Evolutionary conservation across 164 flowering plant species (phyloP), one percentile per base, ranked within the genome.

Genomic region (Magnolia changhungtana): DNA sequence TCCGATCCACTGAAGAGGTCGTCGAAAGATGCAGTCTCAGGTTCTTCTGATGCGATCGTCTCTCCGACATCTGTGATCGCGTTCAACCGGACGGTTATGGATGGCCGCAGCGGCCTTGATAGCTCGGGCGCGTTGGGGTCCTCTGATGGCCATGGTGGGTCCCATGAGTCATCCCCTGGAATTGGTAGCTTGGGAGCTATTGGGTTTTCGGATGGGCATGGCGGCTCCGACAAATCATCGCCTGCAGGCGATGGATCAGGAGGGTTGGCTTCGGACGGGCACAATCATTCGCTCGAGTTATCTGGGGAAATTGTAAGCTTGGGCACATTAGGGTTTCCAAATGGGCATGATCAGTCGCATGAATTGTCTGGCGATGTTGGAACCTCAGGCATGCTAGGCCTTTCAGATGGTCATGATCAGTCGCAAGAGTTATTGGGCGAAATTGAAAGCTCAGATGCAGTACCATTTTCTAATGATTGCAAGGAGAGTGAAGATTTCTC

Each of bases 151-250:
- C 18, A 21, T 61, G 74, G 74, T 18, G 59, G 67, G 23, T 45
- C 72, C 29, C 85, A 81, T 72, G 81, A 50, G 19, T 72, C 87
- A 45, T 88, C 87, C 1, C 87, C 90, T 71, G 93, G 89, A 75
- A 72, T 69, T 10, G 64, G 63, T 49, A 73, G 50, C 63, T 73
- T 50, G 13, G 76, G 27, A 1, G 24, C 52, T 4, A 16, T 66
- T n/a, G 71, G 21, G 70, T 49, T 31, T 21, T 65, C 75, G 7
- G 24, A 63, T 63, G 68, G 58, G 5, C 66, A 31, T 18, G 23
- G 31, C 16, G 37, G 20, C 21, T 58, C 67, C 5, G 20, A 16
- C 37, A 58, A 59, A 50, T 45, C 50, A 8, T 45, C 23, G 18
- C 18, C 49, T 63, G 75, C 13, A 16, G 23, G 45, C 29, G 67